Evolutionary conservation across 2,329 filamentous ascomycete species (phyloP), one percentile per base, ranked within the genome.

Genomic region (Amesomyces nigricolor): DNA sequence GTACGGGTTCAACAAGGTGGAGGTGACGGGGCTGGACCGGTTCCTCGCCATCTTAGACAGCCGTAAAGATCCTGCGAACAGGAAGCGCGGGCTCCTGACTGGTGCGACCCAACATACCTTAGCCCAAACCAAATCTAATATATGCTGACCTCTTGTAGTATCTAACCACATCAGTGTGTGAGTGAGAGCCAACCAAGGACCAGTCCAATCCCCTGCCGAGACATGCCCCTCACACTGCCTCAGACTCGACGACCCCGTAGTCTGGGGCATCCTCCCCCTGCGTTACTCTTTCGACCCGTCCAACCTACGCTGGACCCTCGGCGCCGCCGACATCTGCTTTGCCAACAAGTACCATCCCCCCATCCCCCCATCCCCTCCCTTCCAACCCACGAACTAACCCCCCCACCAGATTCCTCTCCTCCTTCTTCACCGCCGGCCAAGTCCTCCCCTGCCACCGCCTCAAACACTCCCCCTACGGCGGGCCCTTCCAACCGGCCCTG

Each of bases 271-370:
- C 37, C 75, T 99, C 4, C 94, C 94, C 1, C 70, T 89, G 45
- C 78, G 80, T 48, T 89, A 94, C 67, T 75, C 82, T 61, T 83
- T 88, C 65, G 82, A 85, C 57, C 82, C 88, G 17, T 77, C 80
- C 54, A 94, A 91, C 67, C 78, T 91, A 66, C 83, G 94, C 69
- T 97, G 91, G 90, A 84, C 86, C 9, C 80, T 99, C 53, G 94
- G 89, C 22, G 95, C 91, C 65, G 89, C 96, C 70, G 94, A 99
- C 71, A 91, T 99, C 58, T 96, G 91, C 73, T 99, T 95, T 71
- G 86, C 86, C 65, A 92, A 89, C 68, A 86, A 83, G 89, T 94
- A 73, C 35, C 32, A 14, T 39, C 16, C 43, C 4, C 11, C 2
- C 38, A n/a, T 26, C 16, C 19, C 35, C 13, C 32, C 19, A 38